Percentiles rank a stretch among this genome's conserved stretches.
Evolutionary conservation across 768 basidiomycete species (phyloP).

Genomic region (Cantharellus cinnabarinus): DNA sequence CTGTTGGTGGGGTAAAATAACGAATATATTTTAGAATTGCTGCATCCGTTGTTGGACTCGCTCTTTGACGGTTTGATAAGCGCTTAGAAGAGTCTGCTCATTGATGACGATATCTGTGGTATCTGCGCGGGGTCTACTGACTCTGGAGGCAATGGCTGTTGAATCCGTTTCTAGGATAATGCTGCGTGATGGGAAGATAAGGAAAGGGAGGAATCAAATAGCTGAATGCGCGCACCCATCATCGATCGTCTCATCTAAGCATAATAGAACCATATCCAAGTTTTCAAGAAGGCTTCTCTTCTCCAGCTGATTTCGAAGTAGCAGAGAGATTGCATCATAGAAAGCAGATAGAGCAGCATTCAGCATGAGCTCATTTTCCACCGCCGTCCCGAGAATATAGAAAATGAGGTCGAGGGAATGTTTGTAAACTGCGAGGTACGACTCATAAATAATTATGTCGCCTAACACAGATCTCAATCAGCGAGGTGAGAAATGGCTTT

Average conservation of each 20-base stretch:
- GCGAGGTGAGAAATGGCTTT: slow-evolving; percentile 1
- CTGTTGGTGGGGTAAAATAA: background rate
- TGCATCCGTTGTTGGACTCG: slow-evolving; percentile 68
- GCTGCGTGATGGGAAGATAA: slow-evolving; percentile 14
- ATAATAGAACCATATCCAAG: slow-evolving; percentile 76
- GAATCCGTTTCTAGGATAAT: slow-evolving; percentile 95
- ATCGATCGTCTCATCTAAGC: slow-evolving; percentile 92
- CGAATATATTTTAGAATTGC: slow-evolving; percentile 30
- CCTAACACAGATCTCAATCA: slow-evolving; percentile 24
- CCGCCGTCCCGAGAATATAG: slow-evolving; percentile 72
- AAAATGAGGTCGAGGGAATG: slow-evolving; percentile 90
- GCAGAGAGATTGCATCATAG: slow-evolving; percentile 63
- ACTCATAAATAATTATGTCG: slow-evolving; percentile 84
- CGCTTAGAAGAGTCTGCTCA: slow-evolving; percentile 73
- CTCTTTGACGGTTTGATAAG: slow-evolving; percentile 77
- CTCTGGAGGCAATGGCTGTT: slow-evolving; percentile 84
- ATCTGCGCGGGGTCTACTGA: slow-evolving; percentile 81
- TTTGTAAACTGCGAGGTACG: slow-evolving; percentile 79
- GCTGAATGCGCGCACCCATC: slow-evolving; percentile 52
- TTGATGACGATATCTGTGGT: slow-evolving; percentile 95
- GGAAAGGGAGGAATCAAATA: background rate
- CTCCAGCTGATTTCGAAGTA: slow-evolving; percentile 83
- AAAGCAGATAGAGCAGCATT: slow-evolving; percentile 67
- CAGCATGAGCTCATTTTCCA: slow-evolving; percentile 94
- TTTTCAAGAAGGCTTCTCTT: slow-evolving; percentile 90